Conservation (phyloP, 108 stramenopile genomes). For the Skeletonema costatum region DNA sequence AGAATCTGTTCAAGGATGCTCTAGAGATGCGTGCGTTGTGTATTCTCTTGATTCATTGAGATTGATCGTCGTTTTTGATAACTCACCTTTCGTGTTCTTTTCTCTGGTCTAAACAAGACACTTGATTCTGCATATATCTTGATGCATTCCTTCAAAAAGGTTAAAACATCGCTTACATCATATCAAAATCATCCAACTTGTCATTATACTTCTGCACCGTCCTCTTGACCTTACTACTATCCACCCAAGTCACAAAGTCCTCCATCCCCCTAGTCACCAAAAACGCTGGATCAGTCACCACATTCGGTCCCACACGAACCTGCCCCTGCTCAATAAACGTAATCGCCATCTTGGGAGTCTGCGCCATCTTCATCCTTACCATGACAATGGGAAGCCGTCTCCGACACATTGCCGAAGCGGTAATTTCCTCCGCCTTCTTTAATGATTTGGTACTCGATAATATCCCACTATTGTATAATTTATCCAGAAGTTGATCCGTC, state of each 20-base stretch:
- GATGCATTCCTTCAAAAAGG: too few species aligned
- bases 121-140: too few species aligned
- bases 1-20: too few species aligned
- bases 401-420: conserved; percentile 93
- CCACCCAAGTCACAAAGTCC: conserved; percentile 99
- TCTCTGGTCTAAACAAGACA: too few species aligned
- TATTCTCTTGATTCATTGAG: too few species aligned
- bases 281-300: conserved; percentile 97
- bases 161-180: conserved; percentile 63
- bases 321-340: conserved; percentile 98
- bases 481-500: conserved; percentile 95
- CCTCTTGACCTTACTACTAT: conserved; percentile 93
- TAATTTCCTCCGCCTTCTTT: conserved; percentile 91
- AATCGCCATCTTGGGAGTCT: conserved; percentile 92
- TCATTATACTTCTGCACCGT: conserved; percentile 97
- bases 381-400: conserved; percentile 98
- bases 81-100: too few species aligned
- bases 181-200: conserved; percentile 99
- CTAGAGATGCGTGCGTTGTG: too few species aligned
- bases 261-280: conserved; percentile 95
- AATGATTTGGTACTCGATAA: conserved; percentile 87
- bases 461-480: conserved; percentile 90
- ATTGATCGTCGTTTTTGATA: too few species aligned
- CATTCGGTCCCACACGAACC: conserved; percentile 98
- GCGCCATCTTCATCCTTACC: conserved; percentile 97